phyloP scores from a whole-genome alignment of 371 early-diverging fungal species.

The Saksenaea vasiformis region DNA sequence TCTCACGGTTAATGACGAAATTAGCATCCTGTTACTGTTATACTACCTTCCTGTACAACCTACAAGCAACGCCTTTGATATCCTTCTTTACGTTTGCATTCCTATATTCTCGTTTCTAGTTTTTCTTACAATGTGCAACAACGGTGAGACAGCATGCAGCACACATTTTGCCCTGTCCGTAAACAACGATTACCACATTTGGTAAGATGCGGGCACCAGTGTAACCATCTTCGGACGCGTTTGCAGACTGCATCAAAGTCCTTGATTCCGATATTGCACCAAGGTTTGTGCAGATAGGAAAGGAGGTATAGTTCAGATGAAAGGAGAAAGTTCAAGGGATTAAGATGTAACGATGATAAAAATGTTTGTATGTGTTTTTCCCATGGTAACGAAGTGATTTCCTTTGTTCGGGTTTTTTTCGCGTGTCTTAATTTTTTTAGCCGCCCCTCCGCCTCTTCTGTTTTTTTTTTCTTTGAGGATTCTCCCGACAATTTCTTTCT shows the following conservation, averaged over 20 bases:
- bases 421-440: neutral
- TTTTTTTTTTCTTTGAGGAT: neutral
- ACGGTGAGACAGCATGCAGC: neutral
- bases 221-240: neutral
- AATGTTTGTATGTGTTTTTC: neutral
- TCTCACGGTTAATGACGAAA: neutral
- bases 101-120: too few relatives aligned
- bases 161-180: neutral
- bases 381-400: too few relatives aligned
- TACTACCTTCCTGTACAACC: too few relatives aligned
- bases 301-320: neutral
- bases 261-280: neutral
- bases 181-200: neutral
- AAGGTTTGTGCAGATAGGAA: neutral
- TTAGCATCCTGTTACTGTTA: neutral
- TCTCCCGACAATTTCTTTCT: neutral
- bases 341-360: neutral
- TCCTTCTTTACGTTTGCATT: too few relatives aligned
- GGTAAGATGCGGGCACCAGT: neutral
- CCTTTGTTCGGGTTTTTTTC: constrained; percentile 2
- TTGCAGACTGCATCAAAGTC: neutral
- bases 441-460: neutral
- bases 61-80: too few relatives aligned
- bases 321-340: neutral
- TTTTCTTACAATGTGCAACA: too few relatives aligned